These are phyloP conservation scores for Blastomyces gilchristii DNA, from an alignment of 2,329 filamentous ascomycete species.

Conservation along the genomic window DNA sequence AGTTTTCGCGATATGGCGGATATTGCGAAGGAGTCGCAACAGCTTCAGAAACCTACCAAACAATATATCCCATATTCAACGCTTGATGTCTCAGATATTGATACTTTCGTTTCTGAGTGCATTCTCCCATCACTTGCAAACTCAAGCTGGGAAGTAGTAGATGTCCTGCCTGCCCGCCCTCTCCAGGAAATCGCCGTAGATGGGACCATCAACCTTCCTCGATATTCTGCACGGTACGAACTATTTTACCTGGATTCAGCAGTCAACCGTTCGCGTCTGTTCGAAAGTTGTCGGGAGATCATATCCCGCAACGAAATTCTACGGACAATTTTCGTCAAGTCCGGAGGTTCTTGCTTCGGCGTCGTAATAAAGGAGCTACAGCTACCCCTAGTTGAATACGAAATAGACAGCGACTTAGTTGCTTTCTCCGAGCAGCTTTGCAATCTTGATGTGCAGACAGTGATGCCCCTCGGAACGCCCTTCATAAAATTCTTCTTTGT, in stretches of 20 bases:
- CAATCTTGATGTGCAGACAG: constrained; percentile 41
- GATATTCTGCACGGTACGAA: constrained; percentile 53
- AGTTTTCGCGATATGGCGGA: constrained; percentile 38
- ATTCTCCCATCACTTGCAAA: constrained; percentile 40
- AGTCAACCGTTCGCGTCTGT: constrained; percentile 40
- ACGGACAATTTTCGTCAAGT: constrained; percentile 47
- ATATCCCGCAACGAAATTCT: constrained; percentile 49
- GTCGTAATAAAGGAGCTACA: constrained; percentile 44
- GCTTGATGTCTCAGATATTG: constrained; percentile 30
- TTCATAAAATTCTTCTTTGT: constrained; percentile 48
- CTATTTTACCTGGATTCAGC: constrained; percentile 46
- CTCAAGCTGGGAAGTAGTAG: constrained; percentile 37
- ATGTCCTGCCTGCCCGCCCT: constrained; percentile 46
- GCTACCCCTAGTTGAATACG: constrained; percentile 34
- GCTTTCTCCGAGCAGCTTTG: constrained; percentile 41
- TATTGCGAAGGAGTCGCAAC: neutral
- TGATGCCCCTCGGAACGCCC: constrained; percentile 44
- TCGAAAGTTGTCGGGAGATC: constrained; percentile 34
- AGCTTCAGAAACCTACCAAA: constrained; percentile 11
- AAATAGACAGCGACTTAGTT: constrained; percentile 38
- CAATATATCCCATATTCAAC: constrained; percentile 40
- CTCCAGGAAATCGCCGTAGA: constrained; percentile 49
- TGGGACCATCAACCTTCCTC: constrained; percentile 46
- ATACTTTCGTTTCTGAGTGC: constrained; percentile 33
- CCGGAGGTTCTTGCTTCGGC: constrained; percentile 35